Evolutionary conservation across 805 yeast species (phyloP), one percentile per base, ranked within the genome.

Genomic region (Saccharomycopsis amapae): DNA sequence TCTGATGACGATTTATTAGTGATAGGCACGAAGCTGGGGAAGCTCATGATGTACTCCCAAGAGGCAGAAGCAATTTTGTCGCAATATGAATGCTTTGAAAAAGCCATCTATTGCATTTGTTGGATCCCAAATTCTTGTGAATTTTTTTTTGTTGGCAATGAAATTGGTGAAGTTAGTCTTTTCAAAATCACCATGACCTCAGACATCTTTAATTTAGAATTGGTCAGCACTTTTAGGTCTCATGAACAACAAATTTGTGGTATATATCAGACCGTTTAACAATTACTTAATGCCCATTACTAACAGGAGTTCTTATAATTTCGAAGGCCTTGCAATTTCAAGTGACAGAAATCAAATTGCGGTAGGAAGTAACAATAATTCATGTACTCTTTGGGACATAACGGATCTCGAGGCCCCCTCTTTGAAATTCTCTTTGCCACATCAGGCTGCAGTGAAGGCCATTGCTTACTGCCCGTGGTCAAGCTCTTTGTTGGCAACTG

Each of bases 391-490:
- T 2, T 88, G 95, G 95, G 78, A 83, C 53, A 71, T 84, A 18
- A 43, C 64, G 2, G 58, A 68, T 44, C 48, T 63, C 3, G 45
- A 58, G 0, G 9, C 9, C 83, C 90, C 7, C 1, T 56, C 45
- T 19, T 55, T 75, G 40, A 62, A 65, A 49, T 76, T 70, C 57
- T 58, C 62, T 7, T 65, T 88, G 42, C 75, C 71, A 1, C 97
- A 89, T 56, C 65, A 68, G 2, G 95, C 96, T 1, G 97, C 97
- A 0, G 89, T 89, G 0, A 88, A 88, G 55, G 97, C 96, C 0
- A 67, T 89, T 38, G 83, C 90, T 3, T 89, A 76, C 56, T 89
- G 96, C 58, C 97, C 97, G 0, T 88, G 96, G 96, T 72, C 86
- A 17, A 77, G 77, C 12, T 71, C 82, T 2, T 63, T 89, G 6